Conservation (phyloP, 2,329 filamentous ascomycete species). For the Cryphonectria nitschkei region DNA sequence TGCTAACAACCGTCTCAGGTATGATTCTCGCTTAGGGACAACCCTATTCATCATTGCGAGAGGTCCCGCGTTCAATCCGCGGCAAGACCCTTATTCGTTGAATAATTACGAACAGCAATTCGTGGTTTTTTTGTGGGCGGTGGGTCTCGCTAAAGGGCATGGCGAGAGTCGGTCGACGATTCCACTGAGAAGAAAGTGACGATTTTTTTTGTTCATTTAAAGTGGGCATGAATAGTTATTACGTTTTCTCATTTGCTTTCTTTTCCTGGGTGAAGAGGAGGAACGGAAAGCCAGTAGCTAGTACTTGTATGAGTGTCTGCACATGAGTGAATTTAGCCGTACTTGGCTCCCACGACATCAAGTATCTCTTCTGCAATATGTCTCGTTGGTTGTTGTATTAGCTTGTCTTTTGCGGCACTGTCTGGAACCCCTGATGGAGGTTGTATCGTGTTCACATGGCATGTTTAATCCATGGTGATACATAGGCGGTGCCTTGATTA, state of each 20-base stretch:
- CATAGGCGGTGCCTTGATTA: background rate
- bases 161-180: background rate
- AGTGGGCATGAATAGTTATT: background rate
- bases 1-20: background rate
- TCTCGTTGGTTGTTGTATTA: background rate
- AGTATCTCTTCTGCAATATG: background rate
- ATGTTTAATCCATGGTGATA: background rate
- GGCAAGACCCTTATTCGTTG: constrained; percentile 7
- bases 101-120: background rate
- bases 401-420: background rate
- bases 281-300: background rate
- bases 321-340: background rate
- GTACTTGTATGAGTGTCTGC: background rate
- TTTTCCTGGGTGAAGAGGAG: background rate
- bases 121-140: background rate
- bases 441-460: background rate
- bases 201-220: background rate
- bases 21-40: constrained; percentile 20
- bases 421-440: background rate
- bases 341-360: background rate
- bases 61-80: constrained; percentile 18
- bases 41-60: constrained; percentile 19
- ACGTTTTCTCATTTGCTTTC: background rate
- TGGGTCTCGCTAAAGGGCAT: background rate
- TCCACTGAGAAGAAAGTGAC: background rate